Percentiles rank a stretch among this genome's conserved stretches.
Evolutionary conservation across 805 yeast genomes (phyloP).

Genomic region (Starmerella scarabaei): DNA sequence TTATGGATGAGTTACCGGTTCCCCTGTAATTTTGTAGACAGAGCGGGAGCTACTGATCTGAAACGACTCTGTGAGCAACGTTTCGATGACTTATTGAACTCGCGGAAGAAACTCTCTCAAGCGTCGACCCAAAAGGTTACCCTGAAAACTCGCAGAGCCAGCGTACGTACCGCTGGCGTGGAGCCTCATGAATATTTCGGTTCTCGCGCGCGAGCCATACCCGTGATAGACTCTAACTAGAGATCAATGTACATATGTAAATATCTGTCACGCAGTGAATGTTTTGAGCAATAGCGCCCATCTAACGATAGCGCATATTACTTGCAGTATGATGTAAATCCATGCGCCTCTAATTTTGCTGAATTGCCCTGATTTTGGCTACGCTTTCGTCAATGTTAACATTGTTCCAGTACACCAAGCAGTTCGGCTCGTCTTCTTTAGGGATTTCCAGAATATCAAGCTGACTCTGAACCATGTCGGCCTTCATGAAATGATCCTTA

Average conservation of each 20-base stretch:
- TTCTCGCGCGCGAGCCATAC: no score
- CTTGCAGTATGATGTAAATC: no score
- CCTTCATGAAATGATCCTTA: conserved; percentile 74
- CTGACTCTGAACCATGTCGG: conserved; percentile 71
- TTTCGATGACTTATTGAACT: conserved; percentile 34
- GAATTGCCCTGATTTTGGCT: conserved; percentile 1
- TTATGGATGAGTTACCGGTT: conserved; percentile 82
- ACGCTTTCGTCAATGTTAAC: conserved; percentile 15
- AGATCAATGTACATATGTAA: no score
- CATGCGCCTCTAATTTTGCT: no score
- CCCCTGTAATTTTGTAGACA: conserved; percentile 67
- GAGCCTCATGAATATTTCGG: no score
- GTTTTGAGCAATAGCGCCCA: no score
- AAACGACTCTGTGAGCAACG: conserved; percentile 55
- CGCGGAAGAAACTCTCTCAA: conserved; percentile 7
- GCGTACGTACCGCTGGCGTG: no score
- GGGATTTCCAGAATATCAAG: conserved; percentile 67
- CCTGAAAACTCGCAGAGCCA: no score
- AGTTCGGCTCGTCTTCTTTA: conserved; percentile 19
- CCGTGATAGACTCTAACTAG: no score
- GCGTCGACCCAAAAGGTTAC: no score
- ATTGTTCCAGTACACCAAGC: conserved; percentile 16
- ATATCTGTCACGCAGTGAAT: no score
- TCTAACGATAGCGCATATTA: no score
- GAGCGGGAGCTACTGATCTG: conserved; percentile 57